Evolutionary conservation across 2,329 filamentous ascomycete species (phyloP), one percentile per base, ranked within the genome.

Genomic region (Fusarium pseudoanthophilum): DNA sequence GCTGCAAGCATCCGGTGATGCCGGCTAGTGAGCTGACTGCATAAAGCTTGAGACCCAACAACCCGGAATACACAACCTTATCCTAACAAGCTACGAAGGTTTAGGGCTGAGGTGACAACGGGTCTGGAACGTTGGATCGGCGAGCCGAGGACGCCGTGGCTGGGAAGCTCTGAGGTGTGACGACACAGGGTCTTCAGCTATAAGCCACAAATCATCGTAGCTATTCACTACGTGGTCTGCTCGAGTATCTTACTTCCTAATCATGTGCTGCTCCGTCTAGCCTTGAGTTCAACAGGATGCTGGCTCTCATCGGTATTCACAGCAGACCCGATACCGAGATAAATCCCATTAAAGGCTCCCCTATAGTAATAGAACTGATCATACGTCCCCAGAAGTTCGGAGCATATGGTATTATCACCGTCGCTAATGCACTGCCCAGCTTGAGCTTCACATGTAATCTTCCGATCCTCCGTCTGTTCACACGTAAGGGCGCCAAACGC

Each of bases 11-110:
- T 36, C 55, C 55, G 40, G 30, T 49, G 30, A 14, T 36, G 55
- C 55, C 40, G 30, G 8, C 14, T 40, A 21, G 51, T 63, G 66
- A 39, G 64, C 66, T 69, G 64, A 69, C 64, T 46, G 64, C 64
- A 69, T 68, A 4, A 40, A 46, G 21, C 28, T 39, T 37, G n/a
- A 46, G 21, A 32, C 34, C 34, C 64, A 52, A 8, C n/a, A 53
- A 11, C 37, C 34, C 9, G 37, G 60, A 40, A 11, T 9, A 53
- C 18, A 5, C 16, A 11, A 40, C 9, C 39, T 43, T 21, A 10
- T 37, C 4, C 14, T 18, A 10, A 5, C 16, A n/a, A 40, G 14
- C 55, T 52, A 28, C 13, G 15, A 46, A 45, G 11, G 34, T 52
- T 64, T 64, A 63, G 32, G 64, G 56, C 66, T 68, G 48, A 46